Base-by-base conservation (phyloP, 2,329 filamentous ascomycete genomes). In the Hypoxylon sp. region DNA sequence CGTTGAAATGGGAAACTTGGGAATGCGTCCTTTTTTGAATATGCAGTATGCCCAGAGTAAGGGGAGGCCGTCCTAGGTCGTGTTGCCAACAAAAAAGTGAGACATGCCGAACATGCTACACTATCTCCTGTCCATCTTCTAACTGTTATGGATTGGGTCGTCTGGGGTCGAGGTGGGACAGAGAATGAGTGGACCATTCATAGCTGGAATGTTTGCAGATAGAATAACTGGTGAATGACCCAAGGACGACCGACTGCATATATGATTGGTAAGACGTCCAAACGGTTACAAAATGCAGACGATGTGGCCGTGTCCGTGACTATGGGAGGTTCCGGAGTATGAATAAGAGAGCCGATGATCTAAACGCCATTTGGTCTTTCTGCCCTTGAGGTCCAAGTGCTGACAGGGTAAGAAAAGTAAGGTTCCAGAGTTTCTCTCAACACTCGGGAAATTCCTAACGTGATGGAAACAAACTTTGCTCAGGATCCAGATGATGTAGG, bases 191-290 rank as follows among this genome's bases (percentile, higher is more conserved):
- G 46, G 46, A 28, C 55, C 61, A 48, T 52, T 59, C 30, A 53
- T 11, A 46, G 49, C 54, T 64, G 43, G 58, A 58, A 58, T 55
- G 61, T 65, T 64, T 67, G 65, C n/a, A 67, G 58, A 67, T 65
- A 51, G 48, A 55, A 57, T 46, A 62, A 67, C 22, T 8, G 49
- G 37, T 13, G 37, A 28, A 11, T 37, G 37, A 43, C 57, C 15
- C 30, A 52, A 56, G 43, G 57, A 24, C 17, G 62, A 47, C 51
- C 17, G 62, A 47, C 51, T 59, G 48, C 55, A 49, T 34, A 52
- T 17, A 24, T 32, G 47, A 67, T 67, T 65, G 65, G 61, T 4
- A 56, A 32, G 24, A 20, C 7, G 6, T 37, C 11, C 34, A 30
- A 20, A 52, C 49, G 54, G 49, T 39, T 56, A 52, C 61, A 60